Evolutionary conservation across 1,284 basidiomycete species (phyloP), one percentile per base, ranked within the genome.

Genomic region (Heterobasidion occidentale): DNA sequence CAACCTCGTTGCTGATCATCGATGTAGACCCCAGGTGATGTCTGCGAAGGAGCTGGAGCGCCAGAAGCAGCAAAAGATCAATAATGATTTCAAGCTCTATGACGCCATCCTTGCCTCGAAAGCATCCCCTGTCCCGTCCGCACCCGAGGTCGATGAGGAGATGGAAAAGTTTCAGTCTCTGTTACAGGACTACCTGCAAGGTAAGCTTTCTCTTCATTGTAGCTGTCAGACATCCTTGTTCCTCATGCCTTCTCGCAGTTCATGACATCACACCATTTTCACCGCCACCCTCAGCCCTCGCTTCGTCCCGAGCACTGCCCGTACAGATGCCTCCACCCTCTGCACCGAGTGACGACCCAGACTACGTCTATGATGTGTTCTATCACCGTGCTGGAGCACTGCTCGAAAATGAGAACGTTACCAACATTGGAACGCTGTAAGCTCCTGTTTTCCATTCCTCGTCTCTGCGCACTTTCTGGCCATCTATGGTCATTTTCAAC

Each of bases 281-380:
- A 7, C 51, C 65, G 11, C 58, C 57, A 0, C 51, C 63, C 1
- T 56, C 61, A 14, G 15, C 12, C n/a, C 17, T 45, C 12, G 11
- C 51, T 36, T 15, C 36, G 19, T 36, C 33, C 15, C 34, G 50
- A 17, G 50, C 19, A 27, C 7, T 49, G 14, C 20, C 56, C n/a
- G 51, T 46, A n/a, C 53, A 55, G 11, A 33, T 49, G 8, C 57
- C 53, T 19, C 54, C 47, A 19, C 48, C 53, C 15, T 52, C 57
- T 2, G 42, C 12, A 8, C 38, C 38, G 11, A 42, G 38, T 38
- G 64, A 68, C 14, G 71, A 71, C 15, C 74, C 74, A 45, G 88
- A 90, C 60, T 90, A 88, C 63, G 88, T 90, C 33, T 90, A 83
- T 78, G 88, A 90, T 63, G 79, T 90, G 15, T 90, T 90, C 65